Conservation (phyloP, 441 rosid genomes). For the Populus hybrid region DNA sequence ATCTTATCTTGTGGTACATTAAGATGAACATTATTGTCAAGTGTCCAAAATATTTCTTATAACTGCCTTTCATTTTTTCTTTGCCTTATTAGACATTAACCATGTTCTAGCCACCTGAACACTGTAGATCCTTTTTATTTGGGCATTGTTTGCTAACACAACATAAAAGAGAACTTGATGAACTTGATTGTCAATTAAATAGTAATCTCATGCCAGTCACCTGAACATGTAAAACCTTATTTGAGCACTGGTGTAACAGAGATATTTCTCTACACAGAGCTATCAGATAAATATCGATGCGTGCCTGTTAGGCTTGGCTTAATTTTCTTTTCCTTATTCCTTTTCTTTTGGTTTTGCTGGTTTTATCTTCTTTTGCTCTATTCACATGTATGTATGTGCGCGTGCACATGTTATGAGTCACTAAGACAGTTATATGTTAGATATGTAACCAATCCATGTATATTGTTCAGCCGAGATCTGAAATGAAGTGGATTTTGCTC, state of each 20-base stretch:
- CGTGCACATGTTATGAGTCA: neutral
- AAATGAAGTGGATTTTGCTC: neutral
- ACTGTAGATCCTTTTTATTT: too few relatives aligned
- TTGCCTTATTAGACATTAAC: neutral
- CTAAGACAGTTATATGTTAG: neutral
- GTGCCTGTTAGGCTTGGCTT: neutral
- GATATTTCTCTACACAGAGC: neutral
- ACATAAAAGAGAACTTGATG: too few relatives aligned
- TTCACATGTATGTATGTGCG: neutral
- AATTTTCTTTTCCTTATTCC: neutral
- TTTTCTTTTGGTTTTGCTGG: neutral
- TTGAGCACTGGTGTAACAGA: neutral
- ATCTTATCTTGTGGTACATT: neutral
- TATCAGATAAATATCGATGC: neutral
- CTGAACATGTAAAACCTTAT: neutral
- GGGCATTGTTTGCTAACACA: too few relatives aligned
- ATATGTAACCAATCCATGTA: neutral
- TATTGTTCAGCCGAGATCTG: neutral
- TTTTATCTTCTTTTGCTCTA: neutral
- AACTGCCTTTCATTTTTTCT: neutral
- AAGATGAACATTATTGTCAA: neutral
- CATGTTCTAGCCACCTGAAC: too few relatives aligned
- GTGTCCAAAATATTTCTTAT: neutral
- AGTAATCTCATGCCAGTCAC: neutral
- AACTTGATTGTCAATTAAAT: neutral